Evolutionary conservation across 2,329 filamentous ascomycete species (phyloP), one percentile per base, ranked within the genome.

Genomic region (Aspergillus floridensis): DNA sequence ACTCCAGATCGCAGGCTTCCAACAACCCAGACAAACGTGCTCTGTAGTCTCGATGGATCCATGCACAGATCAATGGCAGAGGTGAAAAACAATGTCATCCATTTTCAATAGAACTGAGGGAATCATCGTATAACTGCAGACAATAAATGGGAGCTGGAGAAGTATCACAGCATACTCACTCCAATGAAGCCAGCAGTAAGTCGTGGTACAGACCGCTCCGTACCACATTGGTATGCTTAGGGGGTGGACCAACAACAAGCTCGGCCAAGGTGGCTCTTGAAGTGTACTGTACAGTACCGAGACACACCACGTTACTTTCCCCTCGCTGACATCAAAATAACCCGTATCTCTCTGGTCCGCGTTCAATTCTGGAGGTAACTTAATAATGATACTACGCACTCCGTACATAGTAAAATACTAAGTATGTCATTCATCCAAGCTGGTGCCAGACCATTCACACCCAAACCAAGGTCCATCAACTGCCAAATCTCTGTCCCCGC

Each of bases 81-180:
- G n/a, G 31, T 44, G 24, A 29, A 46, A 3, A 22, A 21, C 41
- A 26, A n/a, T 44, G 38, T 31, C 22, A 31, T 12, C 14, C 38
- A 54, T 54, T 47, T 54, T 14, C 31, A 47, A 46, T 21, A 53
- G 10, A 47, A 21, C 52, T 29, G n/a, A 44, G 38, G 6, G 2
- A 5, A 10, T 44, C n/a, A 44, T 44, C 38, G 38, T 44, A 54
- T 38, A 7, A 19, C 22, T 22, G 52, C 24, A 47, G 35, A 47
- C 52, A 54, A 47, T 47, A 44, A 44, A 44, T 19, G 38, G 38
- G 38, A 32, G 47, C n/a, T 24, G 29, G 38, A 32, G 52, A 44
- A 26, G 52, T 35, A 19, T 54, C 52, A 54, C 52, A 47, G 52
- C 52, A 54, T 26, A 44, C 14, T 54, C 38, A 54, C 52, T 35